A percentile compares a stretch with the other conserved stretches of the same genome.
Conservation (phyloP, 306 rosid genomes). For the Vigna reflexopilosa region DNA sequence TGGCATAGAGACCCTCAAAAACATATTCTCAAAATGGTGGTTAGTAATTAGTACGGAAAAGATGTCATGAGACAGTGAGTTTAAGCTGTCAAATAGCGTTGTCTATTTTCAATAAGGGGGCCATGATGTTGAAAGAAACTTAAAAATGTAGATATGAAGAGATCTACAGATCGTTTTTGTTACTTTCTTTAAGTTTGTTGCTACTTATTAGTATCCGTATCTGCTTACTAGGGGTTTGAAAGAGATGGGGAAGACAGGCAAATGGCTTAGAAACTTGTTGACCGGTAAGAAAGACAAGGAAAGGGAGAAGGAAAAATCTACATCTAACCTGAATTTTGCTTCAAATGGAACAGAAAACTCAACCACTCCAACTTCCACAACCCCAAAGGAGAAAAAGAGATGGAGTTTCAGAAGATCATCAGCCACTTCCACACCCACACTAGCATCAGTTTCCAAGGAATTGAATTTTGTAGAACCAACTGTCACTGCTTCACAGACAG, state of each 20-base stretch:
- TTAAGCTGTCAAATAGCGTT: conserved; percentile 52
- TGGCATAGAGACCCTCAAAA: conserved; percentile 28
- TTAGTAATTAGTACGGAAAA: conserved; percentile 37
- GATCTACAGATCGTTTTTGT: conserved; percentile 50
- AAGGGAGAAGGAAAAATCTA: conserved; percentile 54
- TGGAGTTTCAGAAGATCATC: conserved; percentile 96
- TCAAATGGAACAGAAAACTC: conserved; percentile 55
- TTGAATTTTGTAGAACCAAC: conserved; percentile 45
- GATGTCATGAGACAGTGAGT: conserved; percentile 44
- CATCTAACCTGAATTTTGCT: conserved; percentile 46
- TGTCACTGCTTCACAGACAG: conserved; percentile 43
- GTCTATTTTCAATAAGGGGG: conserved; percentile 43
- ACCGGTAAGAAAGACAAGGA: conserved; percentile 73
- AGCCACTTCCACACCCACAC: conserved; percentile 50
- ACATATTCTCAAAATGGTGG: conserved; percentile 30
- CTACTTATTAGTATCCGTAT: conserved; percentile 34
- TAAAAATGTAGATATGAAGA: conserved; percentile 36
- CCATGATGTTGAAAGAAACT: conserved; percentile 51
- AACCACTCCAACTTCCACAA: conserved; percentile 59
- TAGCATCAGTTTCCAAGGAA: conserved; percentile 57
- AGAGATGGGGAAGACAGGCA: conserved; percentile 82
- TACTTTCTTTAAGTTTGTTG: conserved; percentile 54
- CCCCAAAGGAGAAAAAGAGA: conserved; percentile 79
- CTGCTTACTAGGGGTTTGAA: conserved; percentile 47
- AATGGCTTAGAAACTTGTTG: conserved; percentile 81